Conservation (phyloP, 495 filamentous ascomycete genomes). For the Lophiostoma macrostomum region DNA sequence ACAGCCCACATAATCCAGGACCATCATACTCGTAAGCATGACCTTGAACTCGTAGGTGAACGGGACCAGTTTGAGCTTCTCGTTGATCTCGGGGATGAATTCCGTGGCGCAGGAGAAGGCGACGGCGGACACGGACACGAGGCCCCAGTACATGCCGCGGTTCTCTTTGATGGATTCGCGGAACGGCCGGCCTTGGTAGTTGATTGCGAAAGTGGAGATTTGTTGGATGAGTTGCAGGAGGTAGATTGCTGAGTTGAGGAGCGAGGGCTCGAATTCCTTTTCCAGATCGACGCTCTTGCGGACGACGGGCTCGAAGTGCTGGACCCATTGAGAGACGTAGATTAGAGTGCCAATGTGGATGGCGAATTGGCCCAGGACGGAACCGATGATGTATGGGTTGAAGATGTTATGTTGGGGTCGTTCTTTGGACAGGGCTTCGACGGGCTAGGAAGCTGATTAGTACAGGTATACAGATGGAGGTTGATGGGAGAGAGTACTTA, state of each 20-base stretch:
- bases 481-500: conserved; percentile 36
- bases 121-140: conserved; percentile 80
- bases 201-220: conserved; percentile 98
- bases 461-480: neutral
- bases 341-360: conserved; percentile 92
- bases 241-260: conserved; percentile 96
- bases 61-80: conserved; percentile 88
- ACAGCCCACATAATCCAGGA: conserved; percentile 84
- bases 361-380: conserved; percentile 95
- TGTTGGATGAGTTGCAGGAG: conserved; percentile 98
- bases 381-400: conserved; percentile 97
- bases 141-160: conserved; percentile 95
- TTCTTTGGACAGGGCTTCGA: conserved; percentile 94
- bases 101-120: conserved; percentile 97
- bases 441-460: conserved; percentile 54
- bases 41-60: conserved; percentile 88
- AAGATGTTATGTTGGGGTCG: conserved; percentile 98
- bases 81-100: conserved; percentile 91
- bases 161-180: conserved; percentile 94
- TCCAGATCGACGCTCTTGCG: conserved; percentile 80
- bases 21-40: conserved; percentile 80
- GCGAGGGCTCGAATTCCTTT: conserved; percentile 88
- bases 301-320: conserved; percentile 71
- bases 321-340: conserved; percentile 88
- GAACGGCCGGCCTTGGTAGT: conserved; percentile 98